A percentile compares a stretch with the other conserved stretches of the same genome.
phyloP scores from a whole-genome alignment of 2,329 filamentous ascomycete genomes.

The Fusarium nematophilum region DNA sequence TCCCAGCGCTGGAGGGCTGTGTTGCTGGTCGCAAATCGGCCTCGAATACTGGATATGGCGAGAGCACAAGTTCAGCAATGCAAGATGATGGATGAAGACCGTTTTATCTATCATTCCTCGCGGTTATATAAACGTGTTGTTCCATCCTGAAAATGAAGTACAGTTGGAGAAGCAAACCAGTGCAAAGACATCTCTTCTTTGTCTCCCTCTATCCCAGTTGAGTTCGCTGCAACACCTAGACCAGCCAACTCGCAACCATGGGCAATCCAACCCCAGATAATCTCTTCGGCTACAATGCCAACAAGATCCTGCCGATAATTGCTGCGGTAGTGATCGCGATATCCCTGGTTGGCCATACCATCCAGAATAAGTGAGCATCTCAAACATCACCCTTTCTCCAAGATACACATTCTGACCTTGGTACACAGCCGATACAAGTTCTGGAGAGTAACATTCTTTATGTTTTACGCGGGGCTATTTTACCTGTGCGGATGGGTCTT shows the following conservation, averaged over 20 bases:
- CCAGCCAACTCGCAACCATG: constrained; percentile 4
- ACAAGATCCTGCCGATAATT: constrained; percentile 36
- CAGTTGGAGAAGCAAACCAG: too few relatives aligned
- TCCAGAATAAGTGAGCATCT: constrained; percentile 33
- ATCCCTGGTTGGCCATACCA: constrained; percentile 26
- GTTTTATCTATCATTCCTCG: too few relatives aligned
- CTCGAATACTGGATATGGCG: too few relatives aligned
- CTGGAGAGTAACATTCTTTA: constrained; percentile 43
- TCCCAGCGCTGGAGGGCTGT: constrained; percentile 34
- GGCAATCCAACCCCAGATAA: constrained; percentile 34
- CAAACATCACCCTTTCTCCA: background rate
- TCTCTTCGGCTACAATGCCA: constrained; percentile 41
- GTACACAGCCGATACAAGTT: constrained; percentile 36
- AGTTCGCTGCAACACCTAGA: background rate
- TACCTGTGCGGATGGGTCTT: constrained; percentile 38
- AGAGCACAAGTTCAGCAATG: too few relatives aligned
- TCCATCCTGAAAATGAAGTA: too few relatives aligned
- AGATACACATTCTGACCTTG: background rate
- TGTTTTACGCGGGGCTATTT: constrained; percentile 41
- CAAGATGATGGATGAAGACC: too few relatives aligned
- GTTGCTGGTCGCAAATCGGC: too few relatives aligned
- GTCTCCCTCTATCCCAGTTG: too few relatives aligned
- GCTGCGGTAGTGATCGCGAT: constrained; percentile 32
- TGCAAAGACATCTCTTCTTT: too few relatives aligned
- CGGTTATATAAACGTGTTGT: too few relatives aligned